phyloP scores from a whole-genome alignment of 1,284 basidiomycete genomes.

The Cutaneotrichosporon cutaneum region DNA sequence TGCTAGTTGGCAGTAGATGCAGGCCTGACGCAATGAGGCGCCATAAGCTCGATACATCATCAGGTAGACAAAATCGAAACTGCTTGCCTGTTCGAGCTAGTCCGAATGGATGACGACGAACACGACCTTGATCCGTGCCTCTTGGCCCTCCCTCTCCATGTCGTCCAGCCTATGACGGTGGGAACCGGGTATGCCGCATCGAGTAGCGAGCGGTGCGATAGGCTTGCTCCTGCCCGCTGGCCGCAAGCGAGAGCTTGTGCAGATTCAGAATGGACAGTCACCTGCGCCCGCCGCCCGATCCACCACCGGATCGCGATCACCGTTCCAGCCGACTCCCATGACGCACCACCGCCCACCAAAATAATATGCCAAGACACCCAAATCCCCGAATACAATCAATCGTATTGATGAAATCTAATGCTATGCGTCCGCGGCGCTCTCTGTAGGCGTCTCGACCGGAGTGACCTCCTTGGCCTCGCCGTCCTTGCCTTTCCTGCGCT shows the following conservation, averaged over 20 bases:
- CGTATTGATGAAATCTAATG: too few species aligned
- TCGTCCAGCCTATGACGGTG: neutral
- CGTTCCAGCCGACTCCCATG: neutral
- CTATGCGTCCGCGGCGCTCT: neutral
- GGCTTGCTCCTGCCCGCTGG: too few species aligned
- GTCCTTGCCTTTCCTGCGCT: constrained; percentile 25
- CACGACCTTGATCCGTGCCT: neutral
- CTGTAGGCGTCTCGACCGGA: neutral
- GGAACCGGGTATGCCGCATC: too few species aligned
- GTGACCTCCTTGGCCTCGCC: neutral
- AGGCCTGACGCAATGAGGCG: neutral
- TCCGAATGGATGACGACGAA: neutral
- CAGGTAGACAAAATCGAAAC: neutral
- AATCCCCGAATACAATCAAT: neutral
- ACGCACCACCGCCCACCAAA: neutral
- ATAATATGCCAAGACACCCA: neutral
- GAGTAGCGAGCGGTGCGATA: too few species aligned
- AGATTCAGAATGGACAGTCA: too few species aligned
- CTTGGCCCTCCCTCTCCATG: neutral
- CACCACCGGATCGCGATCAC: neutral
- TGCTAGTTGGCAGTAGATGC: too few species aligned
- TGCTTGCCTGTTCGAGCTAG: neutral
- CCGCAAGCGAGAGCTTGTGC: too few species aligned
- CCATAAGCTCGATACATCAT: neutral
- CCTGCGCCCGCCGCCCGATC: too few species aligned